Evolutionary conservation across 2,329 filamentous ascomycete genomes (phyloP).

Genomic region (Clarireedia homoeocarpa): DNA sequence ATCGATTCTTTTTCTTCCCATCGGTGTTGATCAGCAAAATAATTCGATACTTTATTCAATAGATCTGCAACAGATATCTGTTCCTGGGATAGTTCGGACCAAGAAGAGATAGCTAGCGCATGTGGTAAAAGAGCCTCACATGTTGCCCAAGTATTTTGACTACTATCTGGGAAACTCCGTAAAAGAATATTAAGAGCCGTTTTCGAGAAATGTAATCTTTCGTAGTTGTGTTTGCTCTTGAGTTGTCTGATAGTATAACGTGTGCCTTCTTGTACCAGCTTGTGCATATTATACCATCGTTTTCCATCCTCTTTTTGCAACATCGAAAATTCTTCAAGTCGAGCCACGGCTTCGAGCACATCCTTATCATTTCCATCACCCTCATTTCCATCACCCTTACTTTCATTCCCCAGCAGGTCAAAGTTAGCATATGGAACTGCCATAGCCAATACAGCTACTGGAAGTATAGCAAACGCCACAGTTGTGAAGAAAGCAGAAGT

Average conservation of each 20-base stretch:
- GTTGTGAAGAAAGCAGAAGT: not conserved
- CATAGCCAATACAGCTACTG: not conserved
- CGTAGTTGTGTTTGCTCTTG: not conserved
- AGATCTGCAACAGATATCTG: not conserved
- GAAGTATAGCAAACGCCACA: not conserved
- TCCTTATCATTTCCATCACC: not conserved
- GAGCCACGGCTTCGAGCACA: not conserved
- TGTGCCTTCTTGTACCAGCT: not conserved
- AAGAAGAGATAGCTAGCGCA: not conserved
- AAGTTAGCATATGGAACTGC: not conserved
- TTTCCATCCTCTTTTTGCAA: not conserved
- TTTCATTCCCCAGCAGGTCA: too few species aligned
- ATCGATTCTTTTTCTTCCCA: not conserved
- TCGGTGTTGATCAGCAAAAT: not conserved
- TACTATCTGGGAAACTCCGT: not conserved
- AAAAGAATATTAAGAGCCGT: not conserved
- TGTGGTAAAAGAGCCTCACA: not conserved
- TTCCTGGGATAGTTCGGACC: not conserved
- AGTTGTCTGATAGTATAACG: not conserved
- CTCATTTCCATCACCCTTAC: not conserved
- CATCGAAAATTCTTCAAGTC: conserved; percentile 9
- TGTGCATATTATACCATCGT: not conserved
- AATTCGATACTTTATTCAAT: not conserved
- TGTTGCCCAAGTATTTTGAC: not conserved
- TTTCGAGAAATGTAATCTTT: not conserved